A percentile compares a stretch with the other conserved stretches of the same genome.
Evolutionary conservation across 257 asterid genomes (phyloP).

Genomic region (Ballota nigra): DNA sequence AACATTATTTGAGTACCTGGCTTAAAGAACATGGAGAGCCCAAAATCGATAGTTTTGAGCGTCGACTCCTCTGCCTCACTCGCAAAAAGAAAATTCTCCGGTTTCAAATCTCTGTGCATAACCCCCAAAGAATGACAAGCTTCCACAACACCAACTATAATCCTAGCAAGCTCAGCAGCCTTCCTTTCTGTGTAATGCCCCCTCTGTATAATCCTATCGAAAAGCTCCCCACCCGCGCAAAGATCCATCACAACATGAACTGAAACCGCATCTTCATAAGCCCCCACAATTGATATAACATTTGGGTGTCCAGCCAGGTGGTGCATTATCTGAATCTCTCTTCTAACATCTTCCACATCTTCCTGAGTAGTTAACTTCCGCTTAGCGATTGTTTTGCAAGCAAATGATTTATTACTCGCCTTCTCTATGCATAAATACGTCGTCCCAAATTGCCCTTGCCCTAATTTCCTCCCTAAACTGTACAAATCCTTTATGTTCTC

Average conservation of each 20-base stretch:
- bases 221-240: slow-evolving; percentile 53
- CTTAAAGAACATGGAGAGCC: slow-evolving; percentile 44
- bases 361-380: slow-evolving; percentile 45
- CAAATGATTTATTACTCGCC: slow-evolving; percentile 36
- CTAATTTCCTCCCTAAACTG: slow-evolving; percentile 39
- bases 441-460: slow-evolving; percentile 55
- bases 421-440: slow-evolving; percentile 45
- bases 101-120: slow-evolving; percentile 49
- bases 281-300: slow-evolving; percentile 43
- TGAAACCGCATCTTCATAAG: slow-evolving; percentile 46
- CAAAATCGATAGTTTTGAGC: slow-evolving; percentile 47
- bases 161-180: slow-evolving; percentile 49
- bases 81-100: slow-evolving; percentile 48
- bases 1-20: slow-evolving; percentile 31
- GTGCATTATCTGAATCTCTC: slow-evolving; percentile 57
- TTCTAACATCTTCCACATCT: slow-evolving; percentile 55
- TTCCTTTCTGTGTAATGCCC: slow-evolving; percentile 49
- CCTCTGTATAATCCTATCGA: slow-evolving; percentile 48
- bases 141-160: slow-evolving; percentile 48
- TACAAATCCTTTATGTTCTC: slow-evolving; percentile 37
- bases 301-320: slow-evolving; percentile 49
- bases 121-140: slow-evolving; percentile 51
- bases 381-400: slow-evolving; percentile 51
- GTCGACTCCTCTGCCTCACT: slow-evolving; percentile 38
- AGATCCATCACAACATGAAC: slow-evolving; percentile 53